Conservation (phyloP, 805 yeast genomes). For the Saccharomyces mikatae region DNA sequence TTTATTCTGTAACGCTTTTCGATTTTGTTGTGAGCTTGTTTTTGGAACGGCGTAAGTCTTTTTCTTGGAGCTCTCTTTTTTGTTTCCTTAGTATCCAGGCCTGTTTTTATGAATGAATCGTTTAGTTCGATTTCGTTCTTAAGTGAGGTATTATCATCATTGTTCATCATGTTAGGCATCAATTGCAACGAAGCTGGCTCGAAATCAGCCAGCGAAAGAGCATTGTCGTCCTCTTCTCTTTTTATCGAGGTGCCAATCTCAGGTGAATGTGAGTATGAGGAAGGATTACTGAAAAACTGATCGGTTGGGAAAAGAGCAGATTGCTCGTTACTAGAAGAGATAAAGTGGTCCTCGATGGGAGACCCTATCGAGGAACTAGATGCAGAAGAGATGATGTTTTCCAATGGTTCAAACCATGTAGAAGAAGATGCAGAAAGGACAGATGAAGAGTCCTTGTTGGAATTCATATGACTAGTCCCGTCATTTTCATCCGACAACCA, state of each 20-base stretch:
- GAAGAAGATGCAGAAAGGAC: slow-evolving; percentile 3
- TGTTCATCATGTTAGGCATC: neutral
- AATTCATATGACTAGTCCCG: slow-evolving; percentile 6
- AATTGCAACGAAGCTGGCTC: neutral
- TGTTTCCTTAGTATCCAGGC: neutral
- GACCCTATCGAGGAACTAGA: slow-evolving; percentile 19
- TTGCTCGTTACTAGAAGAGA: neutral
- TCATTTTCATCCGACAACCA: slow-evolving; percentile 16
- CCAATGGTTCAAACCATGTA: slow-evolving; percentile 25
- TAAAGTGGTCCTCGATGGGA: slow-evolving; percentile 9
- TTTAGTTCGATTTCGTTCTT: neutral
- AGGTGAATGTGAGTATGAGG: slow-evolving; percentile 8
- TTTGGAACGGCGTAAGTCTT: slow-evolving; percentile 50
- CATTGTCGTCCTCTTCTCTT: neutral
- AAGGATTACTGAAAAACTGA: slow-evolving; percentile 7
- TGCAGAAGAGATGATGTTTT: slow-evolving; percentile 20
- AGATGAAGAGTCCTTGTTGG: slow-evolving; percentile 6
- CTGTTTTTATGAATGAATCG: neutral
- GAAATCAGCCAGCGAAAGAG: neutral
- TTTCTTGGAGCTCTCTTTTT: slow-evolving; percentile 38
- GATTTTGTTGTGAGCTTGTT: slow-evolving; percentile 63
- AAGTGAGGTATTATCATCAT: neutral
- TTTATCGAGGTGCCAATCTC: neutral
- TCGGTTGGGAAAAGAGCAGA: neutral
- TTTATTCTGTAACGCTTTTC: slow-evolving; percentile 64